Conservation (phyloP, 495 filamentous ascomycete genomes). For the Xylona heveae region DNA sequence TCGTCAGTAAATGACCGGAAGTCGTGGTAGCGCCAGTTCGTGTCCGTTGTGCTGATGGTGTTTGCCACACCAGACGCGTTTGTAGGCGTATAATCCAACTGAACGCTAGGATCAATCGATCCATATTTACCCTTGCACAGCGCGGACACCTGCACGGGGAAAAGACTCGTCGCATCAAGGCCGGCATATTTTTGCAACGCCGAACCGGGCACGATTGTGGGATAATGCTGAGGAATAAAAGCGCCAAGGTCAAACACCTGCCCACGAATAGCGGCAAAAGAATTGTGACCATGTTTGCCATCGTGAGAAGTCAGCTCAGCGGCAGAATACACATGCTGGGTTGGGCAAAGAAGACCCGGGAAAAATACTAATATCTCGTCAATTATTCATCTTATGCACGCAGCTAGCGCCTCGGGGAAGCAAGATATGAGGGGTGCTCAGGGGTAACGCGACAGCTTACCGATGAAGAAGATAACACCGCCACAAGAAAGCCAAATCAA, state of each 20-base stretch:
- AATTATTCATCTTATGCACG: conserved; percentile 3
- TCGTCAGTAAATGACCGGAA: conserved; percentile 73
- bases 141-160: conserved; percentile 87
- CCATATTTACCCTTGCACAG: conserved; percentile 63
- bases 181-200: conserved; percentile 63
- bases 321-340: conserved; percentile 66
- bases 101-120: conserved; percentile 42
- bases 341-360: conserved; percentile 76
- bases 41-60: conserved; percentile 42
- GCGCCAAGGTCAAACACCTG: conserved; percentile 64
- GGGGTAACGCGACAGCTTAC: too few relatives aligned
- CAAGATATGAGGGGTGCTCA: conserved; percentile 21
- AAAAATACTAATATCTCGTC: conserved; percentile 36
- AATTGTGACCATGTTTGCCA: conserved; percentile 40
- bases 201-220: conserved; percentile 40
- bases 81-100: conserved; percentile 55
- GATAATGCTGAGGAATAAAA: conserved; percentile 67
- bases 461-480: conserved; percentile 58
- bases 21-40: conserved; percentile 70
- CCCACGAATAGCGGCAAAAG: conserved; percentile 69
- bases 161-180: conserved; percentile 63
- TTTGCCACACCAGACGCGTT: conserved; percentile 49
- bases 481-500: conserved; percentile 84
- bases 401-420: background rate
- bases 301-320: conserved; percentile 52